Evolutionary conservation across 305 asterid genomes (phyloP).

Genomic region (Fraxinus latifolia): DNA sequence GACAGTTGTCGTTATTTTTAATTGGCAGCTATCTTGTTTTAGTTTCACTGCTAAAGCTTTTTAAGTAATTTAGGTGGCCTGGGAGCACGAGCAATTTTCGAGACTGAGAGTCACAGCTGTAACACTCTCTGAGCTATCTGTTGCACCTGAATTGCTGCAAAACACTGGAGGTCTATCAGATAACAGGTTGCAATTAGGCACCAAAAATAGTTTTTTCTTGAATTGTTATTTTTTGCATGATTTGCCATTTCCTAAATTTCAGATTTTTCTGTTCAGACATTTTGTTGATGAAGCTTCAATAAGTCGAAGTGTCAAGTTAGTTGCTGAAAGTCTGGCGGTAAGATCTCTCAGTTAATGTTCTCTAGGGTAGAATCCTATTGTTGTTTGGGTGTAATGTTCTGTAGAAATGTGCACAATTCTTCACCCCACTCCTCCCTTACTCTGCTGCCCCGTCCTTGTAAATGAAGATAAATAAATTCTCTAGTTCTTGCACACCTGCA

Average conservation of each 20-base stretch:
- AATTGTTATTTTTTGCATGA: slow-evolving; percentile 10
- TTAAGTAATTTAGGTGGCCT: slow-evolving; percentile 69
- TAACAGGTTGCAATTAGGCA: slow-evolving; percentile 46
- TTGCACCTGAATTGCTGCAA: slow-evolving; percentile 85
- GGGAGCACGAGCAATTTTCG: slow-evolving; percentile 98
- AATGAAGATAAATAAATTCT: not conserved
- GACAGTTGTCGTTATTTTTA: not conserved
- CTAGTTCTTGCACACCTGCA: not conserved
- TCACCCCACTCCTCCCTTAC: not conserved
- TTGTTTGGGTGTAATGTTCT: not conserved
- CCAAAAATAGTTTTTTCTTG: not conserved
- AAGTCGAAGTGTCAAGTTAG: slow-evolving; percentile 67
- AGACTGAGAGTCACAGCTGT: slow-evolving; percentile 88
- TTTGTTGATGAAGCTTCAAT: slow-evolving; percentile 62
- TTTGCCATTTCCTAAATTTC: slow-evolving; percentile 28
- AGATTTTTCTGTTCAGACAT: slow-evolving; percentile 44
- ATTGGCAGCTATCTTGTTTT: not conserved
- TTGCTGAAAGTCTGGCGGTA: slow-evolving; percentile 95
- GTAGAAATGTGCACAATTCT: not conserved
- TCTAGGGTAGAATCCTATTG: not conserved
- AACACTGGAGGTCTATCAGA: slow-evolving; percentile 72
- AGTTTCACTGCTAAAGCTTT: slow-evolving; percentile 36
- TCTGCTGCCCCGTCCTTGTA: not conserved
- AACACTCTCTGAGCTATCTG: slow-evolving; percentile 68
- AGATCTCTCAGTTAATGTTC: slow-evolving; percentile 28